Percentiles rank a stretch among this genome's conserved stretches.
These are phyloP conservation scores for Phytophthora fragariaefolia DNA, from an alignment of 352 stramenopile species.

Conservation along the genomic window DNA sequence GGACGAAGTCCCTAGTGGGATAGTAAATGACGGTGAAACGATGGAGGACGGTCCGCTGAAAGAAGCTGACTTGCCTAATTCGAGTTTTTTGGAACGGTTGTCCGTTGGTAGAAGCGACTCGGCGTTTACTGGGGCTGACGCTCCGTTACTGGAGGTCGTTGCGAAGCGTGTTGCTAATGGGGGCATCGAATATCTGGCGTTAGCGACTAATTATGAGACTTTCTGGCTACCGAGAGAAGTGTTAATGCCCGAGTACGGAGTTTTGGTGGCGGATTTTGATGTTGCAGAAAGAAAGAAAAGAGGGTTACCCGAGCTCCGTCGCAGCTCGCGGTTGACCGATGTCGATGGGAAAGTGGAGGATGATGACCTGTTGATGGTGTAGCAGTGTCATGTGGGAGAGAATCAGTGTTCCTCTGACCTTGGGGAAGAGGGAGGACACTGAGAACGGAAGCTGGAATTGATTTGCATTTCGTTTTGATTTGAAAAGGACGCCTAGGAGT, in stretches of 20 bases:
- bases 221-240: background rate
- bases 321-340: background rate
- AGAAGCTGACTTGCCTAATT: background rate
- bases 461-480: background rate
- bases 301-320: background rate
- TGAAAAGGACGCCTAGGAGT: too few relatives aligned
- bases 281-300: background rate
- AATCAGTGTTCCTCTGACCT: too few relatives aligned
- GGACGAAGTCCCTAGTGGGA: background rate
- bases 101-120: background rate
- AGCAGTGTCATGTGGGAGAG: background rate
- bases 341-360: constrained; percentile 3
- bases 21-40: background rate
- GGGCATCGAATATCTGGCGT: background rate
- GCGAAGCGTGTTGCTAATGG: background rate
- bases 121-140: background rate
- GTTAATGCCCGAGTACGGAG: background rate
- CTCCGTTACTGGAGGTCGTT: background rate
- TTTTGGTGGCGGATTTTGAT: background rate
- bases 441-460: background rate
- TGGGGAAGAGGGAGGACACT: background rate
- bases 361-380: background rate
- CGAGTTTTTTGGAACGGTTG: background rate
- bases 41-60: background rate
- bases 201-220: constrained; percentile 7